Evolutionary conservation across 306 rosid genomes (phyloP).

Genomic region (Cicer bijugum): DNA sequence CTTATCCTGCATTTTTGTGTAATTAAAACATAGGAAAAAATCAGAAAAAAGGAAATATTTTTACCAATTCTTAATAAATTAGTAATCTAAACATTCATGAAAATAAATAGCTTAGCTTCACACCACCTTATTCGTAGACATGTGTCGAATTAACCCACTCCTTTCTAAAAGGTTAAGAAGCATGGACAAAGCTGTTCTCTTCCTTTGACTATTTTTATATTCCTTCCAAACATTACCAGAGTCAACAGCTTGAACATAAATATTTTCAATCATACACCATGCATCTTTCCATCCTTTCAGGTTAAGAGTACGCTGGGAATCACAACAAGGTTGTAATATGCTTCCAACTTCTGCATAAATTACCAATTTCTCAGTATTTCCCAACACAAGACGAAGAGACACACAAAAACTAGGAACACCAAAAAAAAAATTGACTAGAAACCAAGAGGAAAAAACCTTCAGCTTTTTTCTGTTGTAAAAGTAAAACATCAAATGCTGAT

Average conservation of each 20-base stretch:
- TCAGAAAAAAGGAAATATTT: background rate
- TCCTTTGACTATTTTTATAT: conserved; percentile 66
- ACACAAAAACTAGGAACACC: background rate
- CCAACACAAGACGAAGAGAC: conserved; percentile 7
- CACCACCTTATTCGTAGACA: conserved; percentile 61
- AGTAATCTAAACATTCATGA: conserved; percentile 27
- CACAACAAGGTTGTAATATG: conserved; percentile 44
- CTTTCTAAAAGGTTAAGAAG: conserved; percentile 75
- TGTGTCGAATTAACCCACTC: conserved; percentile 77
- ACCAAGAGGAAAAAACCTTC: conserved; percentile 41
- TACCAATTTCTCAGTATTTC: conserved; percentile 2
- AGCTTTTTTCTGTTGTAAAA: conserved; percentile 42
- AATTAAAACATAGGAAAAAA: background rate
- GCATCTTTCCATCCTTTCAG: conserved; percentile 66
- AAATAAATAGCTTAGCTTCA: conserved; percentile 34
- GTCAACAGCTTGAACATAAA: conserved; percentile 55
- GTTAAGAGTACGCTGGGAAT: conserved; percentile 45
- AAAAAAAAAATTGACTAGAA: background rate
- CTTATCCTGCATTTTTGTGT: conserved; percentile 55
- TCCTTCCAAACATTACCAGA: conserved; percentile 77
- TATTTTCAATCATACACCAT: conserved; percentile 61
- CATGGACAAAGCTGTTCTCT: conserved; percentile 70
- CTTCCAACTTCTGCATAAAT: conserved; percentile 51
- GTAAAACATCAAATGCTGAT: conserved; percentile 39
- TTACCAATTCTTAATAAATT: conserved; percentile 9